Evolutionary conservation across 371 early-diverging fungal species (phyloP).

Genomic region (Parasitella parasitica): DNA sequence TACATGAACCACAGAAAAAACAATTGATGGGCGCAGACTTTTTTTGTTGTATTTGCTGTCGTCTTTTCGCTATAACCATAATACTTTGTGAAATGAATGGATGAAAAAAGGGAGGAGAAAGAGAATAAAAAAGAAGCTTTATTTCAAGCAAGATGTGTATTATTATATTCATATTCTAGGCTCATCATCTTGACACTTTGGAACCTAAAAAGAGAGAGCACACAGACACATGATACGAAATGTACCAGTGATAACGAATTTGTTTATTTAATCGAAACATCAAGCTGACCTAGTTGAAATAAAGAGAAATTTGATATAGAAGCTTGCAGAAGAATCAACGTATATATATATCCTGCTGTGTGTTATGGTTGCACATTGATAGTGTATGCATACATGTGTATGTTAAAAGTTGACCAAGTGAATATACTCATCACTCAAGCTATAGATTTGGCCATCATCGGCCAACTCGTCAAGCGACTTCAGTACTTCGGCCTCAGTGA

Average conservation of each 20-base stretch:
- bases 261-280: neutral
- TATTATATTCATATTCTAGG: neutral
- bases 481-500: neutral
- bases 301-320: neutral
- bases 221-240: neutral
- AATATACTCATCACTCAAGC: neutral
- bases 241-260: neutral
- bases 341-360: no score
- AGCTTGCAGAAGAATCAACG: neutral
- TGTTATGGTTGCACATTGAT: neutral
- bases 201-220: neutral
- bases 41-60: neutral
- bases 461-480: neutral
- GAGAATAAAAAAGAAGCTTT: neutral
- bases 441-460: neutral
- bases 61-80: neutral
- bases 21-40: neutral
- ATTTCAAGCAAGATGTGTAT: neutral
- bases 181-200: neutral
- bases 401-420: neutral
- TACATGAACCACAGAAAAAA: slow-evolving; percentile 9
- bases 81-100: no score
- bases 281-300: neutral
- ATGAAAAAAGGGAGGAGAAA: neutral
- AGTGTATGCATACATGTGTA: neutral